Evolutionary conservation across 1,139 yeast species (phyloP).

Genomic region (Nakaseomyces kungkrabaensis): DNA sequence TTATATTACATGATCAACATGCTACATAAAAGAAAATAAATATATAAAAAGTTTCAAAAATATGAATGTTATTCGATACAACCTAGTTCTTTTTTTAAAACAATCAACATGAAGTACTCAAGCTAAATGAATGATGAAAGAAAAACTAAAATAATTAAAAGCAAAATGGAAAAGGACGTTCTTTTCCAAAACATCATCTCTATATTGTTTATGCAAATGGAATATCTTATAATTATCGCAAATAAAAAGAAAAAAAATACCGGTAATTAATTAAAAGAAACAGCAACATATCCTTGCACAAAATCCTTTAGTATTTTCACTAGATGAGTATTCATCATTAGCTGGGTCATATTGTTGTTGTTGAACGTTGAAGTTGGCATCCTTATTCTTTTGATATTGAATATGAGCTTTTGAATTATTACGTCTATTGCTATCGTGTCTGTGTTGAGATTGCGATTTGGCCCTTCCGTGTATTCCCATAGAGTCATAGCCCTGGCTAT

Average conservation of each 20-base stretch:
- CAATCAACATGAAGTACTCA: not conserved
- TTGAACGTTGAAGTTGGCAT: not conserved
- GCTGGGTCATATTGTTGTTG: not conserved
- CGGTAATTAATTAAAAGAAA: not conserved
- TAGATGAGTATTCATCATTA: not conserved
- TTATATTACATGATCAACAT: constrained; percentile 2
- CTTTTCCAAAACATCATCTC: not conserved
- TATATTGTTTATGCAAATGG: not conserved
- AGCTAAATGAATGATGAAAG: not conserved
- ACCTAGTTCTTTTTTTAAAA: not conserved
- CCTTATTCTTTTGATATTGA: constrained; percentile 2
- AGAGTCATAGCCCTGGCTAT: constrained; percentile 11
- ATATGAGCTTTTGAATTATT: not conserved
- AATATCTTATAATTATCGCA: not conserved
- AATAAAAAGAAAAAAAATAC: not conserved
- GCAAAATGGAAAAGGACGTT: not conserved
- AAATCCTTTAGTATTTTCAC: not conserved
- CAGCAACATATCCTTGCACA: constrained; percentile 4
- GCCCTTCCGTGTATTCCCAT: constrained; percentile 9
- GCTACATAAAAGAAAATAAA: not conserved
- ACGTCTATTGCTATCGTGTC: not conserved
- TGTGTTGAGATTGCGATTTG: not conserved
- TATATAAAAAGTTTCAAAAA: not conserved
- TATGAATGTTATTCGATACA: not conserved
- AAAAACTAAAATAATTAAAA: not conserved